A percentile compares a stretch with the other conserved stretches of the same genome.
phyloP scores from a whole-genome alignment of 2,329 filamentous ascomycete genomes.

The Neonectria sp. region DNA sequence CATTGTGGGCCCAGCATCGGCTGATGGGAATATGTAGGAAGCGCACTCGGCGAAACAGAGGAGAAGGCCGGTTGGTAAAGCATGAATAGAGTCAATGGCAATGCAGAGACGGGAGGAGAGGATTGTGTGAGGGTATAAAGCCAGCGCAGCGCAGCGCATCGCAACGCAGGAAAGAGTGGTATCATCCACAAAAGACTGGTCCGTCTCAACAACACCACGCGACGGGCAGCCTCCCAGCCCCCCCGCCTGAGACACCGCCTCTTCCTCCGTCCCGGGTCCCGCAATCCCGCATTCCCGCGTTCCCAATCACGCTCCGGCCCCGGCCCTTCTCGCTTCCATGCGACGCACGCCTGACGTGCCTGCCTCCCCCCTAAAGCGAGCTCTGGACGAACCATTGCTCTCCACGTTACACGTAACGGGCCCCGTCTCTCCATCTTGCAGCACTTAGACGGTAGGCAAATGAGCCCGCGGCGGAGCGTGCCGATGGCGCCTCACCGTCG shows the following conservation, averaged over 20 bases:
- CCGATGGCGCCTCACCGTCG: constrained; percentile 6
- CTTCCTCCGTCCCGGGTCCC: constrained; percentile 6
- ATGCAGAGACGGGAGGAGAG: neutral
- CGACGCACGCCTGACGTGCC: constrained; percentile 34
- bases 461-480: constrained; percentile 17
- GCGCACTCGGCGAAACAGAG: neutral
- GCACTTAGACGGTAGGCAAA: constrained; percentile 1
- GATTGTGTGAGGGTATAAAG: neutral
- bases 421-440: constrained; percentile 3
- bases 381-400: constrained; percentile 36
- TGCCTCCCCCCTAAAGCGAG: constrained; percentile 20
- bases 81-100: neutral
- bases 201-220: constrained; percentile 19
- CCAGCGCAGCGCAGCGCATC: neutral
- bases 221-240: neutral
- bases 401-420: constrained; percentile 37
- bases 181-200: too few species aligned
- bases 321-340: constrained; percentile 24
- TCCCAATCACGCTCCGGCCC: constrained; percentile 9
- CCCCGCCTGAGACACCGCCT: constrained; percentile 25
- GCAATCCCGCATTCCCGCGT: constrained; percentile 7
- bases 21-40: constrained; percentile 5
- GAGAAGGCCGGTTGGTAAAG: neutral
- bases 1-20: constrained; percentile 19
- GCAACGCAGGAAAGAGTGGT: neutral